phyloP scores from a whole-genome alignment of 495 filamentous ascomycete genomes.

The Hypomontagnella monticulosa region DNA sequence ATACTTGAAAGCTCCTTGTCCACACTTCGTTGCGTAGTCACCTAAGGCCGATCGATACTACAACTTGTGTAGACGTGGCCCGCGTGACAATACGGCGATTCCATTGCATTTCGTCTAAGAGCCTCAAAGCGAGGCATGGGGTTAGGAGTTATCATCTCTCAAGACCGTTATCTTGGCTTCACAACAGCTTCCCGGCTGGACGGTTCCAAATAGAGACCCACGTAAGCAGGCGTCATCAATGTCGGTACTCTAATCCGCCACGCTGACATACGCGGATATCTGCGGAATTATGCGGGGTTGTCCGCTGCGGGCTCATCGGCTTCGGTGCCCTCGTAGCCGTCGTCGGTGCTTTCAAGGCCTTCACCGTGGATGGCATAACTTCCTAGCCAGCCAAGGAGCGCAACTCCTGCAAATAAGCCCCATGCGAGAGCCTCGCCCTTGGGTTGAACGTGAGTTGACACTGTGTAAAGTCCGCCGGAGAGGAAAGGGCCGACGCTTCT shows the following conservation, averaged over 20 bases:
- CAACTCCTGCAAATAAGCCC: constrained; percentile 80
- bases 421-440: constrained; percentile 90
- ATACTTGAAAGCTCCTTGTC: too few species aligned
- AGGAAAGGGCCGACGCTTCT: constrained; percentile 89
- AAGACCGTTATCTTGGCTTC: not conserved
- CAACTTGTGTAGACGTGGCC: too few species aligned
- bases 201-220: constrained; percentile 3
- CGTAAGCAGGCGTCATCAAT: constrained; percentile 18
- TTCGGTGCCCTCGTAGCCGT: constrained; percentile 44
- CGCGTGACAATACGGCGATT: too few species aligned
- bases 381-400: constrained; percentile 78
- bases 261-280: not conserved
- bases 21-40: too few species aligned
- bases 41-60: too few species aligned
- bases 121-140: too few species aligned
- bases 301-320: constrained; percentile 16
- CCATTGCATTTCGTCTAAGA: too few species aligned
- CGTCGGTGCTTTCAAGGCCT: constrained; percentile 64
- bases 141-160: too few species aligned
- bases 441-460: constrained; percentile 70
- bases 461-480: constrained; percentile 82
- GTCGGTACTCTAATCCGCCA: not conserved
- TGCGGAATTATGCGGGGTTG: constrained; percentile 10
- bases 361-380: constrained; percentile 76
- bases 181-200: not conserved